These are phyloP conservation scores for Tephrocybe sp. DNA, from an alignment of 768 basidiomycete species.

Conservation along the genomic window DNA sequence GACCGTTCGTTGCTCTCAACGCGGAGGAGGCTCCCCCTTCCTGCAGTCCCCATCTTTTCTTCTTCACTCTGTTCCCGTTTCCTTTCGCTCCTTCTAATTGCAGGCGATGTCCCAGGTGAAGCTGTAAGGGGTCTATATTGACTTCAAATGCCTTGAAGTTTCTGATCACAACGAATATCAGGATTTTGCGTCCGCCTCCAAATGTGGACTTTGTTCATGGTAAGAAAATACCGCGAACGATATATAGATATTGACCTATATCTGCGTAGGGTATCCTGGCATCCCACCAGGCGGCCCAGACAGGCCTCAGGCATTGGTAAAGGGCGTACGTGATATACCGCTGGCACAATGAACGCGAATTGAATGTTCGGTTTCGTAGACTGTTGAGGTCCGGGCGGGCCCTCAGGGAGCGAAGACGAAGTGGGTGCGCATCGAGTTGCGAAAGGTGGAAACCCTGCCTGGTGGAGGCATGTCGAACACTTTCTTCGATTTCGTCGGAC, in stretches of 20 bases:
- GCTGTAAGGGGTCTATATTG: too few relatives aligned
- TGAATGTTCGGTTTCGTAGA: slow-evolving; percentile 42
- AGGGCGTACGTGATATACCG: slow-evolving; percentile 61
- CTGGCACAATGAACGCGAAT: slow-evolving; percentile 5
- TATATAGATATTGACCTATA: slow-evolving; percentile 12
- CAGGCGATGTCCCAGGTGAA: slow-evolving; percentile 41
- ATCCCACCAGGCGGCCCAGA: slow-evolving; percentile 79
- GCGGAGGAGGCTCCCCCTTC: background rate
- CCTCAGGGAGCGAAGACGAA: slow-evolving; percentile 81
- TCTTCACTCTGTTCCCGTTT: background rate
- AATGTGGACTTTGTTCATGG: slow-evolving; percentile 90
- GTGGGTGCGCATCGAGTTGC: slow-evolving; percentile 89
- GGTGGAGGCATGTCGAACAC: slow-evolving; percentile 67
- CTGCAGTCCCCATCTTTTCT: background rate
- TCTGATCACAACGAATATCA: slow-evolving; percentile 26
- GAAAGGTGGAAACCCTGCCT: slow-evolving; percentile 85
- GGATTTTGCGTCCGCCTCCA: slow-evolving; percentile 82
- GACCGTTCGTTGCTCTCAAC: slow-evolving; percentile 7
- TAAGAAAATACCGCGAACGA: slow-evolving; percentile 25
- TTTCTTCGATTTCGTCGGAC: slow-evolving; percentile 80
- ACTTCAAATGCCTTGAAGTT: too few relatives aligned
- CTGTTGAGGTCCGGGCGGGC: slow-evolving; percentile 82
- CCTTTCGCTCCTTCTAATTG: background rate
- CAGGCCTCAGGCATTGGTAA: slow-evolving; percentile 79
- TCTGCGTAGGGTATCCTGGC: slow-evolving; percentile 69